Evolutionary conservation across 2,329 filamentous ascomycete genomes (phyloP), one percentile per base, ranked within the genome.

Genomic region (Talaromyces funiculosus): DNA sequence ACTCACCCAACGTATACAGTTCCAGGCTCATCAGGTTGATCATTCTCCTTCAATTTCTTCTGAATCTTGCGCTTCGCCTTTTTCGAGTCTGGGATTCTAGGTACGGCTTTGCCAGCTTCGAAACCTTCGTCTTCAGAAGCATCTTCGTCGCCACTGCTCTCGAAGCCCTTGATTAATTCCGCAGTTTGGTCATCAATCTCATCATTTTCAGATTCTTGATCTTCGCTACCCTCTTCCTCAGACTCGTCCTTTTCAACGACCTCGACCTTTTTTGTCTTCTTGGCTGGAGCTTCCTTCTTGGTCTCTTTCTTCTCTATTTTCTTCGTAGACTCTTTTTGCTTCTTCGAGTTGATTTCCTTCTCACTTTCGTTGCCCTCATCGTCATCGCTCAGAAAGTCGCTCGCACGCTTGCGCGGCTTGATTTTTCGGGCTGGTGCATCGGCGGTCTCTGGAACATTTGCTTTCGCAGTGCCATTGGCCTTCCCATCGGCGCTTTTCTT

Each of bases 1-100:
- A 71, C 80, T 67, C 72, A 84, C 72, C 90, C 92, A 69, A 99
- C 82, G 77, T 96, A 97, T 70, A 97, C 82, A 42, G 94, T 87
- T 51, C 92, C 93, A 1, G 90, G 85, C 56, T 77, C 74, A 22
- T 80, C 77, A 4, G 67, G 67, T 64, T 74, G 59, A 54, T 72
- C 73, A 40, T 77, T 76, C 64, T 80, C 77, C 67, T 81, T 79
- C 57, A 77, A 73, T 54, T 79, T 78, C 66, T 81, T 80, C 62
- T 80, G 75, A 54, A 86, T 74, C 67, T 80, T 80, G 67, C 79
- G 79, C 69, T 75, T 77, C 57, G 77, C 70, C 64, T 76, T 75
- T 69, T 80, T 80, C 42, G 75, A 75, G 49, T 78, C 70, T 26
- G 77, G 76, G 24, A 78, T 73, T 61, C 71, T 69, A 38, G 79